A percentile compares a stretch with the other conserved stretches of the same genome.
Evolutionary conservation across 2,329 filamentous ascomycete species (phyloP).

Genomic region (Endoconidiophora polonica): DNA sequence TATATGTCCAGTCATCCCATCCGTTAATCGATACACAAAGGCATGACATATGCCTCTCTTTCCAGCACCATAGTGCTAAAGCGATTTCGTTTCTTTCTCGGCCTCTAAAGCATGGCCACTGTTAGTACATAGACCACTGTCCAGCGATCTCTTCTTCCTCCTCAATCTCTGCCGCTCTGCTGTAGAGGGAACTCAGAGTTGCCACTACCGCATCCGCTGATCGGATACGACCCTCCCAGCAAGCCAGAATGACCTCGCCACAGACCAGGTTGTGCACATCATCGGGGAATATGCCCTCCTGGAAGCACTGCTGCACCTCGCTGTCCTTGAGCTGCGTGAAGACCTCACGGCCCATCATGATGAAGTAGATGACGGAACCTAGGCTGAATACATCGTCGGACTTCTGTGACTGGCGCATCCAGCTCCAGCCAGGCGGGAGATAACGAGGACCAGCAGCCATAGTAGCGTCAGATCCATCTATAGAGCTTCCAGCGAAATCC

Average conservation of each 20-base stretch:
- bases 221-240: conserved; percentile 17
- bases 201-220: conserved; percentile 11
- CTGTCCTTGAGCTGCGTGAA: conserved; percentile 18
- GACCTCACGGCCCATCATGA: conserved; percentile 20
- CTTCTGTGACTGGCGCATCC: conserved; percentile 16
- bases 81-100: background rate
- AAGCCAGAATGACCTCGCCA: conserved; percentile 18
- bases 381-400: conserved; percentile 21
- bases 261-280: conserved; percentile 16
- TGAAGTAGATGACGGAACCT: conserved; percentile 21
- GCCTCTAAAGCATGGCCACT: background rate
- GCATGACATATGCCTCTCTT: conserved; percentile 3
- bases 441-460: conserved; percentile 16
- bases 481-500: conserved; percentile 22
- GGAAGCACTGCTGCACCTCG: conserved; percentile 18
- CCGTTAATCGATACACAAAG: conserved; percentile 11
- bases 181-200: conserved; percentile 11
- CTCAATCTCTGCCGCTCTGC: conserved; percentile 11
- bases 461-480: conserved; percentile 14
- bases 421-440: conserved; percentile 16
- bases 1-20: conserved; percentile 13
- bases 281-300: conserved; percentile 17
- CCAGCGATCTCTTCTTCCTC: conserved; percentile 13
- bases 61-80: conserved; percentile 1
- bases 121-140: conserved; percentile 14